phyloP scores from a whole-genome alignment of 225 moss, liverwort and hornwort species.

The Pleurozium schreberi region DNA sequence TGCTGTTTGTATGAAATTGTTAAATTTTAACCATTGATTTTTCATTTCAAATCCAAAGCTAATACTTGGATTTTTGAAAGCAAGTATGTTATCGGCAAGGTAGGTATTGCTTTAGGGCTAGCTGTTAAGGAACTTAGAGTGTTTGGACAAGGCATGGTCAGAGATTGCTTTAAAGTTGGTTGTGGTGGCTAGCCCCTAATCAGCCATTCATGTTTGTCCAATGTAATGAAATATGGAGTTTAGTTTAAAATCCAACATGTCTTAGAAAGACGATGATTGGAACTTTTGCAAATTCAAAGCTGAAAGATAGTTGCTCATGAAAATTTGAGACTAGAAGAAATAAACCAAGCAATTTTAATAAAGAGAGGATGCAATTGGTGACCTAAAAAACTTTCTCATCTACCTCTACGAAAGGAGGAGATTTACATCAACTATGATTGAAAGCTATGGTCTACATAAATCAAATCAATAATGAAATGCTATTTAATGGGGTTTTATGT shows the following conservation, averaged over 20 bases:
- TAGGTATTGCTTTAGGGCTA: accelerated
- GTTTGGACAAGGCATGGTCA: accelerated
- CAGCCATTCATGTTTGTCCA: accelerated
- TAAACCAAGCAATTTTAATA: neutral
- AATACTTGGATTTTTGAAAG: accelerated
- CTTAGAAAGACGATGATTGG: accelerated
- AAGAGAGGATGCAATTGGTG: accelerated
- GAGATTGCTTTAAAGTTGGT: neutral
- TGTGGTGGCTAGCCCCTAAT: accelerated
- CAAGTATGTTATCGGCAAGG: accelerated
- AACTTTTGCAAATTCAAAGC: neutral
- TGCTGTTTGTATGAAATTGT: accelerated
- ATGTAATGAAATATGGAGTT: neutral
- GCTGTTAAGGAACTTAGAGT: neutral
- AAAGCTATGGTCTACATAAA: neutral
- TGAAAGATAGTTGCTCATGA: accelerated
- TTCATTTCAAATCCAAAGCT: neutral
- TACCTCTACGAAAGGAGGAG: too few species aligned
- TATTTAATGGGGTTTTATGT: accelerated
- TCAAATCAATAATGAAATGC: neutral
- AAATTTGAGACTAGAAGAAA: neutral
- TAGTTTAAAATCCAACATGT: neutral
- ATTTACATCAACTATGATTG: neutral
- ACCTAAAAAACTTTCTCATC: too few species aligned
- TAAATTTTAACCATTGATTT: neutral